Base-by-base conservation (phyloP, 371 early-diverging fungal genomes). In the Mucor racemosus region DNA sequence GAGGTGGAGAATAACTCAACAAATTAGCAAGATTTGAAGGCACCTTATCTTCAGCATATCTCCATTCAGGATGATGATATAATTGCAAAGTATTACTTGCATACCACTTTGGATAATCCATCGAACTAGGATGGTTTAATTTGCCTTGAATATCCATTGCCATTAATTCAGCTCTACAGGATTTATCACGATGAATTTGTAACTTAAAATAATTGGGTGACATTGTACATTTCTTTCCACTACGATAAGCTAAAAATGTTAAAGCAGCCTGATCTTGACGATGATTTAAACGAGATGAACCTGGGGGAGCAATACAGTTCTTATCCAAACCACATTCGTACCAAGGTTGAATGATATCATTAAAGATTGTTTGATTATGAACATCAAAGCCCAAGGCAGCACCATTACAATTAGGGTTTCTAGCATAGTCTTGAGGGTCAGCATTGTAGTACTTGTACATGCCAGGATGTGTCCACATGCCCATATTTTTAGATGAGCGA, bases 211-310 rank as follows among this genome's bases (percentile, higher is more conserved):
- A 74, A 14, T 58, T 56, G 10, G 76, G 73, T 33, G 65, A 36
- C 17, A 64, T 65, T 11, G 19, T 57, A 36, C 77, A 77, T 9
- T 60, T 54, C 21, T 61, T 42, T 38, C 73, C 76, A 50, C 56
- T 66, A 33, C 64, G 61, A 59, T 78, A 75, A 11, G 70, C 85
- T 41, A 87, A 59, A 63, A 75, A 83, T n/a, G 85, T 84, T 11
- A 87, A 59, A 4, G 80, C 82, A 5, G 87, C 84, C 62, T 87
- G 87, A 60, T 87, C 87, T 71, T 87, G 87, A 33, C 87, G 79
- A 67, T 87, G 87, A 61, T 87, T 87, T 4, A 63, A 21, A 21
- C 87, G 64, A 38, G 76, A 76, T 5, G 85, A 85, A 2, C 85
- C 87, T 41, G 68, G 57, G 9, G 87, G 87, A 10, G 87, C 87